Evolutionary conservation across 2,329 filamentous ascomycete species (phyloP).

Genomic region (Penicillium palitans): DNA sequence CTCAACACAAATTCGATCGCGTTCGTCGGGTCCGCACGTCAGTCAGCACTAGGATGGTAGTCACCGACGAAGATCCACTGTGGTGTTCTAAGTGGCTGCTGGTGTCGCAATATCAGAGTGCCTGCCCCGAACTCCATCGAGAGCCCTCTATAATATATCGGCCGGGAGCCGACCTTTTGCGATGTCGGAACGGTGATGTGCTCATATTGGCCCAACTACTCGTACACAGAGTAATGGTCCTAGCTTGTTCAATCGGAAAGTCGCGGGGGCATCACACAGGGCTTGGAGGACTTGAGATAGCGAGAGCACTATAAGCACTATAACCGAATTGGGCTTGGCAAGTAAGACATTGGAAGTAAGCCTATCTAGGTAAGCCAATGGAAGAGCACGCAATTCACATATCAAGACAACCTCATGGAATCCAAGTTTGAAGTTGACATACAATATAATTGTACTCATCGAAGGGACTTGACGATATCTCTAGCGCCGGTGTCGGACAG

Average conservation of each 20-base stretch:
- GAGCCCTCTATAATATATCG: neutral
- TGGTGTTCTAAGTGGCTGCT: constrained; percentile 8
- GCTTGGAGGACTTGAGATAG: neutral
- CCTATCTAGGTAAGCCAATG: neutral
- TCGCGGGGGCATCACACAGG: no score
- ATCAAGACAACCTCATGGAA: neutral
- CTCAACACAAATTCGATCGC: neutral
- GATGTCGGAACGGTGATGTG: neutral
- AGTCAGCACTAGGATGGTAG: neutral
- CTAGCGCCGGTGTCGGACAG: neutral
- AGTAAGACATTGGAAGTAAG: no score
- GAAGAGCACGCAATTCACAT: neutral
- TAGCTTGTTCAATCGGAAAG: neutral
- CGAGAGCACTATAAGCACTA: no score
- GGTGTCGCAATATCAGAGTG: constrained; percentile 16
- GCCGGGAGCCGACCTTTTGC: neutral
- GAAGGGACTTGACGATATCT: neutral
- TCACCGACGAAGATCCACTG: neutral
- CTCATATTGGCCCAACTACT: neutral
- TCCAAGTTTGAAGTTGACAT: neutral
- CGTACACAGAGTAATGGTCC: neutral
- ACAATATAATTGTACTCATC: neutral
- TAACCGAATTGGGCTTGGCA: neutral
- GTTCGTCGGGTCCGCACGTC: neutral
- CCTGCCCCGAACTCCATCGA: neutral